Base-by-base conservation (phyloP, 2,329 filamentous ascomycete species). In the Aulographum hederae region DNA sequence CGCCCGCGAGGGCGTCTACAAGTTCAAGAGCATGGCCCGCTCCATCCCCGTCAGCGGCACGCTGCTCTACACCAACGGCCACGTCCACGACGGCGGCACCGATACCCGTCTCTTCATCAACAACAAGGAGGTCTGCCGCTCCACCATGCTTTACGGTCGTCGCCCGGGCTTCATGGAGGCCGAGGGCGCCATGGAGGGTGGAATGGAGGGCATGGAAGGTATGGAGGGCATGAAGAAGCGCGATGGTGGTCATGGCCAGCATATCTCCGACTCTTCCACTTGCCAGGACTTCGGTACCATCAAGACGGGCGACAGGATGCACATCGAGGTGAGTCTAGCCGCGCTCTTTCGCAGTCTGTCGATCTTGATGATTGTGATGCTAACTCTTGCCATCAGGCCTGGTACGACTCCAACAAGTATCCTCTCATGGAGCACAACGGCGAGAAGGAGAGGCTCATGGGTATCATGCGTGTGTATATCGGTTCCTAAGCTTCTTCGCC, bases 391-490 rank as follows among this genome's bases (percentile, higher is more conserved):
- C n/a, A n/a, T n/a, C n/a, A n/a, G n/a, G n/a, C n/a, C 5, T 17
- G 23, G 3, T 35, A 35, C 15, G 33, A 35, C n/a, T 23, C 33
- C 4, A 26, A 14, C 4, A 14, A 18, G 1, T 21, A 35, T 19
- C 19, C 19, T 10, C 31, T 35, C 2, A 35, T 35, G 33, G 33
- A 19, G 12, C 33, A 35, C 25, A 35, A 35, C 13, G 33, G 33
- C 10, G n/a, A 33, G 21, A 20, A 17, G 31, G 33, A 35, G 21
- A 33, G 28, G 10, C 30, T 35, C 10, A 35, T 35, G 33, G 33
- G 29, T 11, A 35, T 34, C 25, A 35, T 35, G 33, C 33, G 33
- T 28, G 33, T 35, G 4, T 35, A 35, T 16, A 16, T 35, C 11
- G 33, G 33, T n/a, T n/a, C n/a, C n/a, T n/a, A n/a, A n/a, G n/a